phyloP scores from a whole-genome alignment of 495 filamentous ascomycete genomes.

The Lasiosphaeria miniovina region DNA sequence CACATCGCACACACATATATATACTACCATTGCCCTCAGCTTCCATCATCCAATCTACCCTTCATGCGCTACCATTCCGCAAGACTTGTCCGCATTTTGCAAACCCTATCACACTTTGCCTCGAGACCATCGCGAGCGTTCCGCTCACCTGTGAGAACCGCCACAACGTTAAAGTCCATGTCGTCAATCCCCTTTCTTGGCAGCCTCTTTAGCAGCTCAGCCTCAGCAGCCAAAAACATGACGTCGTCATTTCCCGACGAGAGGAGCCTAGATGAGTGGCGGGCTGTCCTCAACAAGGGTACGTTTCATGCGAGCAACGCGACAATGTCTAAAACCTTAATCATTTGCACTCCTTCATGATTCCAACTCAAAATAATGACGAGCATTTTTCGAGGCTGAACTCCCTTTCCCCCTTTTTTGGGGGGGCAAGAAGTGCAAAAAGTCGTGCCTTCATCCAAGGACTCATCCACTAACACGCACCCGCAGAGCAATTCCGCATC shows the following conservation, averaged over 20 bases:
- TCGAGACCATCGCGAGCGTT: slow-evolving; percentile 17
- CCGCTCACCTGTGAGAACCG: neutral
- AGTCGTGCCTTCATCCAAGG: no score
- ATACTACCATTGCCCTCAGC: slow-evolving; percentile 1
- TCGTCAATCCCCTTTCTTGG: slow-evolving; percentile 73
- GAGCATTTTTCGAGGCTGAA: neutral
- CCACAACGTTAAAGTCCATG: slow-evolving; percentile 42
- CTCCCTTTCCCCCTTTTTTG: no score
- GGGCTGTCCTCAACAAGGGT: slow-evolving; percentile 76
- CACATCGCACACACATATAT: neutral
- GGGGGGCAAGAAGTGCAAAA: neutral
- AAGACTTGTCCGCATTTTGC: slow-evolving; percentile 51
- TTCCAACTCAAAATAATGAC: neutral
- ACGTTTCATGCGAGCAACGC: slow-evolving; percentile 16
- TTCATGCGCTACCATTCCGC: slow-evolving; percentile 57
- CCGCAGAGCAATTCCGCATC: slow-evolving; percentile 85
- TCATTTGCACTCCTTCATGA: no score
- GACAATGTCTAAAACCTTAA: no score
- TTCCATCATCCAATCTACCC: slow-evolving; percentile 16
- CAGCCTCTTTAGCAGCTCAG: slow-evolving; percentile 69
- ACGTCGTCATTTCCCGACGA: slow-evolving; percentile 66
- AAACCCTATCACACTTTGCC: slow-evolving; percentile 34
- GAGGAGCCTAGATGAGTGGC: slow-evolving; percentile 82
- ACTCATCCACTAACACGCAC: neutral
- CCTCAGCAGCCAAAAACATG: slow-evolving; percentile 55